Percentiles rank a stretch among this genome's conserved stretches.
These are phyloP conservation scores for Rhizopogon roseolus DNA, from an alignment of 768 basidiomycete genomes.

Conservation along the genomic window DNA sequence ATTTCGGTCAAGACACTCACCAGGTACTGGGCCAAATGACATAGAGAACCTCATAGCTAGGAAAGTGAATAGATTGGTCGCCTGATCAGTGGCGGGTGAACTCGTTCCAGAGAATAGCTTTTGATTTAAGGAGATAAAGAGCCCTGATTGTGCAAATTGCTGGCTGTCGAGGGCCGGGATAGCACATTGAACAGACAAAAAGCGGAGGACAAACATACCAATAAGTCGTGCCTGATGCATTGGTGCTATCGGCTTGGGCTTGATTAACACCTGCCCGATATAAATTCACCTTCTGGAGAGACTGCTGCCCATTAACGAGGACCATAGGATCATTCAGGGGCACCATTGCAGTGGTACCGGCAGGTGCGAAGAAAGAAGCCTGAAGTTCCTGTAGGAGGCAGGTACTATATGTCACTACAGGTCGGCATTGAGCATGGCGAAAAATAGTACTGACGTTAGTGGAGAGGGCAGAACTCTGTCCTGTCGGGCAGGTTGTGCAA, in stretches of 20 bases:
- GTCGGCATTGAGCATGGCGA: neutral
- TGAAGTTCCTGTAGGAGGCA: constrained; percentile 16
- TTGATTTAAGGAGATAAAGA: constrained; percentile 20
- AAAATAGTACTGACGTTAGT: constrained; percentile 12
- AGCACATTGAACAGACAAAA: neutral
- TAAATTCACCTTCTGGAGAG: constrained; percentile 21
- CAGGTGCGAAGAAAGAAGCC: constrained; percentile 19
- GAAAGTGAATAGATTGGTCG: constrained; percentile 22
- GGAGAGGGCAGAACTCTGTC: constrained; percentile 14
- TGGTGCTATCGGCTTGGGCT: constrained; percentile 16
- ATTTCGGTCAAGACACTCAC: constrained; percentile 3
- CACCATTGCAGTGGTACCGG: constrained; percentile 17
- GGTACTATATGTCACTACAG: neutral
- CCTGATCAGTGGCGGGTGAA: constrained; percentile 17
- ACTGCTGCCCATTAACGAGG: constrained; percentile 17
- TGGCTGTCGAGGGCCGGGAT: constrained; percentile 8
- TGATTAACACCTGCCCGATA: constrained; percentile 23
- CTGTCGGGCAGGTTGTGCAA: constrained; percentile 18
- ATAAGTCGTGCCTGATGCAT: constrained; percentile 17
- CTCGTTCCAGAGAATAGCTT: constrained; percentile 9
- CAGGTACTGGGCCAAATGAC: constrained; percentile 19
- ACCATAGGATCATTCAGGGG: constrained; percentile 23
- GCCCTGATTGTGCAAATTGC: constrained; percentile 16
- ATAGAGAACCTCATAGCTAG: constrained; percentile 24
- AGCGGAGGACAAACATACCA: constrained; percentile 9